A percentile compares a stretch with the other conserved stretches of the same genome.
Evolutionary conservation across 2,329 filamentous ascomycete genomes (phyloP).

Genomic region (Trichophyton simii): DNA sequence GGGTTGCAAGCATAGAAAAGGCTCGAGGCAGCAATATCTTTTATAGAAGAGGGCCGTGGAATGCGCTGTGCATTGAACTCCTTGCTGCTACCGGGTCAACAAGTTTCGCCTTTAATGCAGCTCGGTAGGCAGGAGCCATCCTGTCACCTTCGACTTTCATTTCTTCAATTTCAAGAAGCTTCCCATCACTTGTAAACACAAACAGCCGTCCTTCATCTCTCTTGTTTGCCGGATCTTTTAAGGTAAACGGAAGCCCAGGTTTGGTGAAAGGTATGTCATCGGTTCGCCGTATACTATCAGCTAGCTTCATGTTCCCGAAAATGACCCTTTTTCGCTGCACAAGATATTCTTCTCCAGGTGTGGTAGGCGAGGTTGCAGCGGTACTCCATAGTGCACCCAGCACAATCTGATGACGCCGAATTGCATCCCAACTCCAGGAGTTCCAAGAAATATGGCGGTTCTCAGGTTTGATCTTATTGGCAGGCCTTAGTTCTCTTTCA

Average conservation of each 20-base stretch:
- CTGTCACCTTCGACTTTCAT: conserved; percentile 32
- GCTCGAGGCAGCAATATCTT: not conserved
- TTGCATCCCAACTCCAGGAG: conserved; percentile 41
- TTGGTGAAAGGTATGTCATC: conserved; percentile 19
- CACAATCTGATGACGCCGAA: conserved; percentile 46
- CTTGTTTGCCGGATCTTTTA: conserved; percentile 10
- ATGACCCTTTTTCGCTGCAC: conserved; percentile 25
- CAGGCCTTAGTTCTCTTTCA: conserved; percentile 38
- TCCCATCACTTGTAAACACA: conserved; percentile 27
- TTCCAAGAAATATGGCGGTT: conserved; percentile 53
- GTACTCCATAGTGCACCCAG: conserved; percentile 56
- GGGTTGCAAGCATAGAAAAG: too few species aligned
- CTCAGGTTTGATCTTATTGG: conserved; percentile 58
- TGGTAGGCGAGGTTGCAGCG: conserved; percentile 10
- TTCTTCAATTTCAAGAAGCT: conserved; percentile 24
- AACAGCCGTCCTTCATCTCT: conserved; percentile 22
- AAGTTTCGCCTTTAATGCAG: conserved; percentile 31
- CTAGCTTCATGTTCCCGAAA: conserved; percentile 26
- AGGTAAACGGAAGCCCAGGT: conserved; percentile 28
- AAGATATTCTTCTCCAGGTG: conserved; percentile 11
- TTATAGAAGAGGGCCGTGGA: conserved; percentile 25
- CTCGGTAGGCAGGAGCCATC: conserved; percentile 24
- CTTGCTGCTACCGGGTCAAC: conserved; percentile 21
- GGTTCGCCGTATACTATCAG: conserved; percentile 18
- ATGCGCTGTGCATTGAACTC: conserved; percentile 20